Conservation (phyloP, 805 yeast species). For the Yamadazyma endophytica region DNA sequence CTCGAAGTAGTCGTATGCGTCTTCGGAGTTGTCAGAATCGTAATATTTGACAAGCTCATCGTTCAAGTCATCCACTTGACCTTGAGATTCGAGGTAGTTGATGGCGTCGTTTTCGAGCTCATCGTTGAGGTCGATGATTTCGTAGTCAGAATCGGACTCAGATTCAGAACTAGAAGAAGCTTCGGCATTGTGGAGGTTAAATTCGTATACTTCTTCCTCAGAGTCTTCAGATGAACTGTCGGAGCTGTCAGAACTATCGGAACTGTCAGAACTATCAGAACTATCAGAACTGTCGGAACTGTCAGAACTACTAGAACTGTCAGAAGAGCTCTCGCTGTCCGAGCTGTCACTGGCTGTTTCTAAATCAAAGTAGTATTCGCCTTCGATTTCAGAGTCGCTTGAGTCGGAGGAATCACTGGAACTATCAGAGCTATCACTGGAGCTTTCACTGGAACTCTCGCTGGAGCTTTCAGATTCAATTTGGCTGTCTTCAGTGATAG, state of each 20-base stretch:
- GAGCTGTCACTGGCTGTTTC: conserved; percentile 7
- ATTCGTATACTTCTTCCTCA: conserved; percentile 26
- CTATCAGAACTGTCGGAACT: no score
- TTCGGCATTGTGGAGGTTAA: conserved; percentile 18
- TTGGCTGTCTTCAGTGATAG: conserved; percentile 35
- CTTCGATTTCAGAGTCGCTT: conserved; percentile 3
- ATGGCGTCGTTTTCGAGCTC: conserved; percentile 28
- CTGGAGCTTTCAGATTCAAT: conserved; percentile 18
- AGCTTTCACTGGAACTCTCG: conserved; percentile 11
- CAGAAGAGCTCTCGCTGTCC: conserved; percentile 7
- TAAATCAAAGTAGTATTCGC: conserved; percentile 4
- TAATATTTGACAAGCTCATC: conserved; percentile 25
- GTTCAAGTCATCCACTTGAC: conserved; percentile 23
- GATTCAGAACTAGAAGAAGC: conserved; percentile 12
- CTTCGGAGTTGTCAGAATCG: conserved; percentile 15
- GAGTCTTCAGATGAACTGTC: conserved; percentile 8
- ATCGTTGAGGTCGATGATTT: conserved; percentile 27
- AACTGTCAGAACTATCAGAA: no score
- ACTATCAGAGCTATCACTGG: conserved; percentile 10
- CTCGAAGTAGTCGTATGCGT: conserved; percentile 13
- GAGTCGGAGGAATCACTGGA: conserved; percentile 8
- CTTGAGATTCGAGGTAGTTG: conserved; percentile 21
- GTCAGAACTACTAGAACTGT: conserved; percentile 7
- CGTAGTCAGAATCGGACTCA: no score
- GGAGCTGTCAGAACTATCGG: conserved; percentile 7